Base-by-base conservation (phyloP, 805 yeast genomes). In the Saccharomycopsis javanensis region DNA sequence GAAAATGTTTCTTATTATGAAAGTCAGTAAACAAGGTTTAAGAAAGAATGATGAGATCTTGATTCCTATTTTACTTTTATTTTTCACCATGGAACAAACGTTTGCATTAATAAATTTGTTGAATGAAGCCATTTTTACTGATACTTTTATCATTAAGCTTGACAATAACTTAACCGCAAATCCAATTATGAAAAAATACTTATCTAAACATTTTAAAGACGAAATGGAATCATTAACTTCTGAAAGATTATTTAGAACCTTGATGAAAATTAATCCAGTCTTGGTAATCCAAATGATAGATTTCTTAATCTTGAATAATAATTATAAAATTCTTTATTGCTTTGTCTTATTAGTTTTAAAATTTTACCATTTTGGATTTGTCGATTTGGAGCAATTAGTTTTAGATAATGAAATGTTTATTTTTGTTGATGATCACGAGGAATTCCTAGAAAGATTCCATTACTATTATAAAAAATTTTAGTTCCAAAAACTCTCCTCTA, bases 361-460 rank as follows among this genome's bases (percentile, higher is more conserved):
- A 31, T 58, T 56, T 48, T 56, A 60, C 33, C 63, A 60, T 56
- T 60, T 56, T 58, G 63, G 63, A 7, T 60, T 60, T 54, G 30
- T 38, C 13, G 61, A 60, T 38, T 51, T 60, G 54, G 25, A 55
- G 33, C 56, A 55, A 15, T 54, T 60, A 10, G 35, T 27, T 50
- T 11, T 42, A 35, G 53, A 54, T 30, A 55, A 55, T 31, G 55
- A 50, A 16, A 60, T 57, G 60, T 46, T 57, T 27, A 54, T 60
- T 15, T 55, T 54, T 27, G 48, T 58, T 23, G 59, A 55, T 34
- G 56, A 58, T 30, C 52, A 56, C 16, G 57, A 57, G 31, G 62
- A 60, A 48, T 60, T 60, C 23, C 48, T 60, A 28, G 62, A 57
- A 27, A 58, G 51, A 50, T 60, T 60, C 48, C 55, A 55, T 30